Evolutionary conservation across 768 basidiomycete genomes (phyloP).

Genomic region (Boletus tomentosulus): DNA sequence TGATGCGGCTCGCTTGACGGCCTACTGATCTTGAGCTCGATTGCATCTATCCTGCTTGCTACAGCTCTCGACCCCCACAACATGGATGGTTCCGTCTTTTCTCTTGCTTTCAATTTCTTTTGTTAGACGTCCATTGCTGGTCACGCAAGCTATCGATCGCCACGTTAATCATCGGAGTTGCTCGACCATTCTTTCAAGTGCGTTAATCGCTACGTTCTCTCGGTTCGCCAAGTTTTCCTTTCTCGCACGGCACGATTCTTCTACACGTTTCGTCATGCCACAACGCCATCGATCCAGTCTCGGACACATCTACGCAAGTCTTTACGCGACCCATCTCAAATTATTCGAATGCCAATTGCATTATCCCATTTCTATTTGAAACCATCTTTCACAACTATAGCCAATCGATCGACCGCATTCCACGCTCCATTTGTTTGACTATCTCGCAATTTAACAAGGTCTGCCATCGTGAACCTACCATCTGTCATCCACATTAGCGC

Average conservation of each 20-base stretch:
- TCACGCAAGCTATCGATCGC: constrained; percentile 7
- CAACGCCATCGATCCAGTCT: constrained; percentile 10
- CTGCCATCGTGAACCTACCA: constrained; percentile 11
- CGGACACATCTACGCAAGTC: constrained; percentile 10
- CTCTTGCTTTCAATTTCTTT: constrained; percentile 7
- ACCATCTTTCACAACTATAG: constrained; percentile 16
- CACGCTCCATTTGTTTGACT: constrained; percentile 31
- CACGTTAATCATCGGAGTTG: constrained; percentile 2
- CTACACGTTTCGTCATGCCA: constrained; percentile 14
- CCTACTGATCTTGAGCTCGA: constrained; percentile 33
- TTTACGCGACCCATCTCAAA: constrained; percentile 6
- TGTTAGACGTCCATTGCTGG: constrained; percentile 2
- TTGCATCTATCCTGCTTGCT: background rate
- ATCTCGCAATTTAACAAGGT: constrained; percentile 15
- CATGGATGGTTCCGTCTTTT: background rate
- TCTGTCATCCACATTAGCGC: constrained; percentile 26
- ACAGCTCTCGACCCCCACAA: constrained; percentile 1
- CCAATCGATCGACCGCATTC: constrained; percentile 23
- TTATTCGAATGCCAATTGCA: constrained; percentile 16
- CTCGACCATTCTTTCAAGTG: constrained; percentile 6
- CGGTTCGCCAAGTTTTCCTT: constrained; percentile 7
- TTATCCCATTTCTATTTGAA: constrained; percentile 15
- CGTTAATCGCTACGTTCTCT: constrained; percentile 11
- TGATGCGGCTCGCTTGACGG: constrained; percentile 52
- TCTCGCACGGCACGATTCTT: constrained; percentile 14